These are phyloP conservation scores for Solanum chilense DNA, from an alignment of 257 asterid species.

Conservation along the genomic window DNA sequence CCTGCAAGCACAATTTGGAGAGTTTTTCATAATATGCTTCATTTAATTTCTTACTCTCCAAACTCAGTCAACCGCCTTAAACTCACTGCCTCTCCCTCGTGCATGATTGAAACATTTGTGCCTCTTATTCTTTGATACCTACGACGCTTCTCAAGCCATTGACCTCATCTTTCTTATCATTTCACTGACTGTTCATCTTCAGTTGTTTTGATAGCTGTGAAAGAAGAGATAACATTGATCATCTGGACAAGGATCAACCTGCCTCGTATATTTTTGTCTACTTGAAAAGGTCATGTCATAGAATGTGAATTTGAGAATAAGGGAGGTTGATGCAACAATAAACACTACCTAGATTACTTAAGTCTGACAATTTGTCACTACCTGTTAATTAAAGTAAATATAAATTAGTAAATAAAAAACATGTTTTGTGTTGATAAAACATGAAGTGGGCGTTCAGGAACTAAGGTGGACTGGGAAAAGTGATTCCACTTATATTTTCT, in stretches of 20 bases:
- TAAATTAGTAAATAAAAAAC: not conserved
- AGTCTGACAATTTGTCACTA: slow-evolving; percentile 35
- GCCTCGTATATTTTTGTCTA: slow-evolving; percentile 11
- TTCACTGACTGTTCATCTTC: slow-evolving; percentile 91
- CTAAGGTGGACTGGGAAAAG: not conserved
- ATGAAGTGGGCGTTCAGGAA: not conserved
- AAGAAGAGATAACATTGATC: slow-evolving; percentile 13
- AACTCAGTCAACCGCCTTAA: slow-evolving; percentile 43
- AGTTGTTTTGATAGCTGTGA: slow-evolving; percentile 25
- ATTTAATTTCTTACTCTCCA: slow-evolving; percentile 52
- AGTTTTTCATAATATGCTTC: slow-evolving; percentile 59
- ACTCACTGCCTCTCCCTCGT: slow-evolving; percentile 50
- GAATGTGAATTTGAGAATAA: slow-evolving; percentile 29
- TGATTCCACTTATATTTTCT: not conserved
- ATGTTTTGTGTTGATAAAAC: not conserved
- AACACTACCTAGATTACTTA: slow-evolving; percentile 10
- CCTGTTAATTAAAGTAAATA: slow-evolving; percentile 16
- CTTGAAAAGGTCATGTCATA: slow-evolving; percentile 13
- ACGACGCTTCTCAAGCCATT: slow-evolving; percentile 70
- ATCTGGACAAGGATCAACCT: slow-evolving; percentile 26
- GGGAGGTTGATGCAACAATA: slow-evolving; percentile 23
- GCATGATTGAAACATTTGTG: slow-evolving; percentile 78
- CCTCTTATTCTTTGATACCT: slow-evolving; percentile 77
- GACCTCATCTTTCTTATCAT: slow-evolving; percentile 50
- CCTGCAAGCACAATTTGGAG: slow-evolving; percentile 43